Conservation (phyloP, 352 stramenopile species). For the Pythium angustatum region DNA sequence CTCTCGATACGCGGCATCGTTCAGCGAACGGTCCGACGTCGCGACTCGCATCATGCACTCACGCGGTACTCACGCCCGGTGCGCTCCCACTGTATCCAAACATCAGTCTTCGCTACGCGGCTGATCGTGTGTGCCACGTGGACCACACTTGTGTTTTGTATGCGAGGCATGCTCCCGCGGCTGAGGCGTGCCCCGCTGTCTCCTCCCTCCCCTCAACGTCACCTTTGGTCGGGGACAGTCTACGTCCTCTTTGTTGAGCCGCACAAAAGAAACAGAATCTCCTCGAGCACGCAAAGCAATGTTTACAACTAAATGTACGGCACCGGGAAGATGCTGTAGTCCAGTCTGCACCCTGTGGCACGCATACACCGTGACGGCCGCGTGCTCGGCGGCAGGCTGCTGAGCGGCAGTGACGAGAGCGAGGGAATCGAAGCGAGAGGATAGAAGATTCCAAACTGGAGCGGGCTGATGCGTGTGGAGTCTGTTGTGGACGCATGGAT, state of each 20-base stretch:
- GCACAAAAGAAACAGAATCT: conserved; percentile 19
- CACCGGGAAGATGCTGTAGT: no score
- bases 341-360: no score
- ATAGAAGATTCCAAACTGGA: no score
- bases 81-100: conserved; percentile 14
- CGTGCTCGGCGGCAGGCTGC: no score
- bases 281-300: no score
- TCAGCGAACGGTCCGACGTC: conserved; percentile 10
- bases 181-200: conserved; percentile 3
- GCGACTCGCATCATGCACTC: neutral
- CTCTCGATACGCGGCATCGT: neutral
- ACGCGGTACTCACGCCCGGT: neutral
- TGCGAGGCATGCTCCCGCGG: neutral
- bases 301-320: no score
- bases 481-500: no score
- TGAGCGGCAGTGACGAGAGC: no score
- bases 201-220: conserved; percentile 2
- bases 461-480: no score
- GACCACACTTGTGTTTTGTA: conserved; percentile 8
- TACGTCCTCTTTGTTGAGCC: neutral
- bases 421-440: no score
- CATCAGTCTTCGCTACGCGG: neutral
- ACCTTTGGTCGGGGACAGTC: conserved; percentile 1
- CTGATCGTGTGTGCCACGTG: conserved; percentile 9
- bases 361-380: no score